These are phyloP conservation scores for Psidium friedrichsthalianum DNA, from an alignment of 345 rosid species.

Conservation along the genomic window DNA sequence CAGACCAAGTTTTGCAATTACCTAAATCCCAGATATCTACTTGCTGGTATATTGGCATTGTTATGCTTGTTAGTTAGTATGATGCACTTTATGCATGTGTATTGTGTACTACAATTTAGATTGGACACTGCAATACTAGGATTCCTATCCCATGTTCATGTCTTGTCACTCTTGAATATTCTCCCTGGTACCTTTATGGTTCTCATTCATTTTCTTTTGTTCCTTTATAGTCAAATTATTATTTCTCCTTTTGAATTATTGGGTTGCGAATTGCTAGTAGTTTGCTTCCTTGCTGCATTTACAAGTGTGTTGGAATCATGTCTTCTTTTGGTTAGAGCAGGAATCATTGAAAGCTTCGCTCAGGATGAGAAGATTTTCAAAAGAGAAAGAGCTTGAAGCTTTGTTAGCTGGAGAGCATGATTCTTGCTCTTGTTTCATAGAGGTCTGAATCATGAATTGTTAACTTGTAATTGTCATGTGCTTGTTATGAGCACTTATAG, in stretches of 20 bases:
- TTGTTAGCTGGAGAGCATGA: slow-evolving; percentile 79
- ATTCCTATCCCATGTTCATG: background rate
- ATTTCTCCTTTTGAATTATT: background rate
- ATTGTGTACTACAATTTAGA: background rate
- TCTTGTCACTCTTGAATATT: background rate
- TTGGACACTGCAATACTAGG: background rate
- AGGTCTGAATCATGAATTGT: slow-evolving; percentile 24
- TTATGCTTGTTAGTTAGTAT: background rate
- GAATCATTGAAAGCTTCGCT: slow-evolving; percentile 59
- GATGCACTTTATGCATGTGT: background rate
- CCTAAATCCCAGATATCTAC: background rate
- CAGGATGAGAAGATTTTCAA: slow-evolving; percentile 70
- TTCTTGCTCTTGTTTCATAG: slow-evolving; percentile 67
- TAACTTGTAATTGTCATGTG: background rate
- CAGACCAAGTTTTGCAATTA: background rate
- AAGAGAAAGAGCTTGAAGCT: slow-evolving; percentile 87
- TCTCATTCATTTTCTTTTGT: background rate
- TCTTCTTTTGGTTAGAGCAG: slow-evolving; percentile 23
- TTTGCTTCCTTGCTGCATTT: background rate
- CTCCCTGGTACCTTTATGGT: background rate
- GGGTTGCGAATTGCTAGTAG: background rate
- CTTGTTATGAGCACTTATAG: background rate
- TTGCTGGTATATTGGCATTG: background rate
- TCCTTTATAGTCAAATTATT: background rate
- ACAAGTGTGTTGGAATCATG: background rate